Evolutionary conservation across 345 rosid genomes (phyloP).

Genomic region (Citrus unshiu): DNA sequence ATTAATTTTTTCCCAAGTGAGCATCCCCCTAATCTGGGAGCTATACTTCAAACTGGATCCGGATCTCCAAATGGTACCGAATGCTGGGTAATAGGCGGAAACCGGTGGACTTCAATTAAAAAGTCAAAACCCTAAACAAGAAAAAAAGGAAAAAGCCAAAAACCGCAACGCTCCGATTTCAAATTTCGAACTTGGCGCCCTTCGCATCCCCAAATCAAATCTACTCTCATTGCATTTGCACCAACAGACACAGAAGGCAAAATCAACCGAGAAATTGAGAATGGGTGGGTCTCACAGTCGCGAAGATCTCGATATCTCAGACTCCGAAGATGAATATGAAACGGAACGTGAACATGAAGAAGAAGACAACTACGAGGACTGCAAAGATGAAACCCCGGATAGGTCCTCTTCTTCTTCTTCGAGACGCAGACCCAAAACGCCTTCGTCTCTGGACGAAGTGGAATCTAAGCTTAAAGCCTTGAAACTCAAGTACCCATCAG

Average conservation of each 20-base stretch:
- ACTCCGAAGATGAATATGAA: constrained; percentile 44
- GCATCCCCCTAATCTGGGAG: not conserved
- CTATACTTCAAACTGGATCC: not conserved
- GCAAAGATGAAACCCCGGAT: constrained; percentile 45
- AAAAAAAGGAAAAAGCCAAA: not conserved
- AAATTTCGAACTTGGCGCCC: constrained; percentile 54
- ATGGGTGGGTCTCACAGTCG: constrained; percentile 79
- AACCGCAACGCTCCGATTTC: constrained; percentile 34
- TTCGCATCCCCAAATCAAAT: not conserved
- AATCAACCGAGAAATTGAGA: not conserved
- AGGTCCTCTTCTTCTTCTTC: constrained; percentile 30
- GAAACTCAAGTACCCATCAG: constrained; percentile 61
- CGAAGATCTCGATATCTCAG: constrained; percentile 61
- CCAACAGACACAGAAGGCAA: not conserved
- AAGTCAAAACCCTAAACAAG: constrained; percentile 18
- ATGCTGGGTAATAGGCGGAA: constrained; percentile 2
- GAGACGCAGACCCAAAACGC: constrained; percentile 35
- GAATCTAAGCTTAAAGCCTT: constrained; percentile 59
- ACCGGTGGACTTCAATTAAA: not conserved
- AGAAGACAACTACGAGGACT: constrained; percentile 46
- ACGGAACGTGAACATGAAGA: constrained; percentile 27
- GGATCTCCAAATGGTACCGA: not conserved
- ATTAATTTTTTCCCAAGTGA: not conserved
- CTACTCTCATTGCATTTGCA: not conserved
- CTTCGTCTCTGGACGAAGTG: constrained; percentile 59